Base-by-base conservation (phyloP, 2,329 filamentous ascomycete genomes). In the Penicillium sp. region DNA sequence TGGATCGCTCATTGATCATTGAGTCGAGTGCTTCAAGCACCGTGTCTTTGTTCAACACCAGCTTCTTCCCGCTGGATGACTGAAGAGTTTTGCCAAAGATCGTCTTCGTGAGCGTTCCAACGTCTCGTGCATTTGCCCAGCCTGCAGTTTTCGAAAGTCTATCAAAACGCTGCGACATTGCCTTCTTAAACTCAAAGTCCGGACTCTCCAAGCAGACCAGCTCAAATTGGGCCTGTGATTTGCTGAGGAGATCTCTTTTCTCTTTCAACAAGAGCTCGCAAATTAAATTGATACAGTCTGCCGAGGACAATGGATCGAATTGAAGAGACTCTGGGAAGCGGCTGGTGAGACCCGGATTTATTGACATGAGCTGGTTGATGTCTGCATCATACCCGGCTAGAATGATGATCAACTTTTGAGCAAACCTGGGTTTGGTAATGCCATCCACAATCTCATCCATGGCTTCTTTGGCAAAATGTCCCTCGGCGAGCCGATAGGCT, bases 361-460 rank as follows among this genome's bases (percentile, higher is more conserved):
- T 76, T 0, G 75, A 72, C 72, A 90, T 79, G 0, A 91, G 78
- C 0, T 76, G 72, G 62, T 90, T 84, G 56, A 91, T 89, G 38
- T 90, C 84, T 0, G 79, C 64, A 10, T 85, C 82, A 60, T 91
- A 91, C 0, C 88, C 88, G 0, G 88, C 88, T 0, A 91, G 73
- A 36, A 91, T 88, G 36, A 87, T 80, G 39, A 91, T 78, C 2
- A 90, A 72, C 57, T 85, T 87, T 33, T 80, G 76, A 2, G 76
- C 72, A 66, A 84, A 90, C 38, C 75, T 79, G 0, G 81, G 78
- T 58, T 89, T 82, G 0, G 81, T 83, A n/a, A 83, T 69, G 53
- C 71, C 75, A 60, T 82, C 80, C 0, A 82, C 80, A 2, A 83
- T 62, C 64, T 83, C 79, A 40, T 82, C 78, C 66, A 82, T 78